Evolutionary conservation across 305 asterid species (phyloP).

Genomic region (Fraxinus ornus): DNA sequence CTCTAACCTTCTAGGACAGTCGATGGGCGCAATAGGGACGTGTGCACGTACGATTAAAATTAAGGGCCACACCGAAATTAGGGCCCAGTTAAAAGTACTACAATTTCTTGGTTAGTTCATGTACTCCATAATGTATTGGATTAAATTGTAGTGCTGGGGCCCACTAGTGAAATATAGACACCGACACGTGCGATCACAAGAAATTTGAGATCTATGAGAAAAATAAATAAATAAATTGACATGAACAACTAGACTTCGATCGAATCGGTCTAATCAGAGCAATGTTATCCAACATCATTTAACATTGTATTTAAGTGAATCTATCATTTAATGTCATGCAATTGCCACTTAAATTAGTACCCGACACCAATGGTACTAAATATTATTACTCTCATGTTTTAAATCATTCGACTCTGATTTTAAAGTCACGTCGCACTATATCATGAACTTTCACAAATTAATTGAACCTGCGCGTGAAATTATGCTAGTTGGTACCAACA

Average conservation of each 20-base stretch:
- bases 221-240: not conserved
- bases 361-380: too few species aligned
- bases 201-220: not conserved
- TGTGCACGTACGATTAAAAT: not conserved
- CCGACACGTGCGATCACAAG: not conserved
- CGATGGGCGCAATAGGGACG: not conserved
- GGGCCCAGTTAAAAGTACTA: not conserved
- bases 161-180: not conserved
- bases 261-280: not conserved
- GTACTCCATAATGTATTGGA: not conserved
- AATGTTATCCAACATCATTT: too few species aligned
- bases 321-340: too few species aligned
- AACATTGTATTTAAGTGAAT: too few species aligned
- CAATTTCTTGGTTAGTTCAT: not conserved
- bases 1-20: not conserved
- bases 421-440: constrained; percentile 15
- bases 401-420: not conserved
- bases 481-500: not conserved
- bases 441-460: not conserved
- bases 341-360: too few species aligned
- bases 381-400: not conserved
- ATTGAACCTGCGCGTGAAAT: constrained; percentile 21
- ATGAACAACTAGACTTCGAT: not conserved
- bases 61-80: not conserved
- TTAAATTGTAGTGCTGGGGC: not conserved